phyloP scores from a whole-genome alignment of 495 filamentous ascomycete species.

The Aspergillus diversus region DNA sequence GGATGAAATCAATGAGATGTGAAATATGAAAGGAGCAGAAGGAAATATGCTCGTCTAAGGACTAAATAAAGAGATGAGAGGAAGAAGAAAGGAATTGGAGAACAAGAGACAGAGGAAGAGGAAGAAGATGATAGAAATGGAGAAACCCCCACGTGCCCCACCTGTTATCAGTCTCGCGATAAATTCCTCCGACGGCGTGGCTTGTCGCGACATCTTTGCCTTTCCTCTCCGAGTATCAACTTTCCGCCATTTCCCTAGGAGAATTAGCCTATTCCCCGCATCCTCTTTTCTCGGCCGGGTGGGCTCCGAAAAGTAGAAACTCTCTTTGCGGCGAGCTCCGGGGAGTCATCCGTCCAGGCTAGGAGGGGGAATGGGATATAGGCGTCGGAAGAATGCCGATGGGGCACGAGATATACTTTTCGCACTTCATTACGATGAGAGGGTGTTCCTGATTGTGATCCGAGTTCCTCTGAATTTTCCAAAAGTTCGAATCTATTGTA shows the following conservation, averaged over 20 bases:
- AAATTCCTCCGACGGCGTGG: slow-evolving; percentile 9
- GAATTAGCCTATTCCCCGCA: neutral
- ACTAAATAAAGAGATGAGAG: neutral
- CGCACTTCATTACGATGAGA: neutral
- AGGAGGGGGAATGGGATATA: neutral
- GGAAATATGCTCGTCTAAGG: neutral
- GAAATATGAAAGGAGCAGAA: neutral
- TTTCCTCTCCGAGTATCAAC: neutral
- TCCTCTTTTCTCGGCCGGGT: neutral
- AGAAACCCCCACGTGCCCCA: slow-evolving; percentile 19
- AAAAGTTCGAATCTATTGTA: neutral
- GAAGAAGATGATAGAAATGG: neutral
- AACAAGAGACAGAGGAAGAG: neutral
- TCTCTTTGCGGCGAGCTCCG: neutral
- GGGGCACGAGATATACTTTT: slow-evolving; percentile 1
- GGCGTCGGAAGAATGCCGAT: slow-evolving; percentile 15
- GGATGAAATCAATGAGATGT: neutral
- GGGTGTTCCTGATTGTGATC: neutral
- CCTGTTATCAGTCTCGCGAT: slow-evolving; percentile 20
- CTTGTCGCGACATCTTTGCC: neutral
- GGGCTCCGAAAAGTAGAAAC: neutral
- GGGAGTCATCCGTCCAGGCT: neutral
- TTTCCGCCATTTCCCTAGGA: neutral
- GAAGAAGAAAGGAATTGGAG: neutral
- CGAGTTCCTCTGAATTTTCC: neutral